Evolutionary conservation across 73 alveolate genomes (phyloP).

Genomic region (Paramecium sexaurelia): DNA sequence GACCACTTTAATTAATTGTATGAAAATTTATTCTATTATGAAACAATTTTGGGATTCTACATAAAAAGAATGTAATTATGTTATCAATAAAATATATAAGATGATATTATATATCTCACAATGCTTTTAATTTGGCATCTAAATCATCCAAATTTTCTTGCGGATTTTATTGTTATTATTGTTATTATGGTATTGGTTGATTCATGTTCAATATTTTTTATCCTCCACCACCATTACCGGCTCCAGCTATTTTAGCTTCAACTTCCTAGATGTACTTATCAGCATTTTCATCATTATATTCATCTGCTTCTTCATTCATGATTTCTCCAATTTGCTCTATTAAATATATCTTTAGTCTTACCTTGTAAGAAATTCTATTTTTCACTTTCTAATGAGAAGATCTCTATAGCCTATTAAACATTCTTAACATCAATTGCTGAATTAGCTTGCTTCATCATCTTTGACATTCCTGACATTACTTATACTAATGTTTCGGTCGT

Average conservation of each 20-base stretch:
- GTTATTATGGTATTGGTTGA: not conserved
- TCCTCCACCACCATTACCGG: slow-evolving; percentile 61
- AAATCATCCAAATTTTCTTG: slow-evolving; percentile 28
- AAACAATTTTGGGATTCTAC: too few species aligned
- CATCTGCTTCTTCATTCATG: slow-evolving; percentile 64
- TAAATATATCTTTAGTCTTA: not conserved
- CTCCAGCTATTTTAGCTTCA: slow-evolving; percentile 61
- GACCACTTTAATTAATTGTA: too few species aligned
- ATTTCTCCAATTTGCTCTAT: slow-evolving; percentile 65
- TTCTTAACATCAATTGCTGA: slow-evolving; percentile 61
- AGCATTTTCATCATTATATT: slow-evolving; percentile 63
- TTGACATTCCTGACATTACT: slow-evolving; percentile 67
- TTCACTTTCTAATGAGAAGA: slow-evolving; percentile 55
- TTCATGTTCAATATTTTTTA: not conserved
- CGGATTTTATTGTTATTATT: not conserved
- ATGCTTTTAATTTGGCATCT: slow-evolving; percentile 48
- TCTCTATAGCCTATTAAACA: slow-evolving; percentile 65
- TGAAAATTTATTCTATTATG: too few species aligned
- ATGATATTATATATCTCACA: not conserved
- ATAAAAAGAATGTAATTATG: too few species aligned
- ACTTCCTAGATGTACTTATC: slow-evolving; percentile 49
- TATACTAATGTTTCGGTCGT: slow-evolving; percentile 68
- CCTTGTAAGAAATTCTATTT: slow-evolving; percentile 65
- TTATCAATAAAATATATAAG: not conserved
- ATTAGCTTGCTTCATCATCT: slow-evolving; percentile 63